phyloP scores from a whole-genome alignment of 257 asterid genomes.

The Solanum tarapatanum region DNA sequence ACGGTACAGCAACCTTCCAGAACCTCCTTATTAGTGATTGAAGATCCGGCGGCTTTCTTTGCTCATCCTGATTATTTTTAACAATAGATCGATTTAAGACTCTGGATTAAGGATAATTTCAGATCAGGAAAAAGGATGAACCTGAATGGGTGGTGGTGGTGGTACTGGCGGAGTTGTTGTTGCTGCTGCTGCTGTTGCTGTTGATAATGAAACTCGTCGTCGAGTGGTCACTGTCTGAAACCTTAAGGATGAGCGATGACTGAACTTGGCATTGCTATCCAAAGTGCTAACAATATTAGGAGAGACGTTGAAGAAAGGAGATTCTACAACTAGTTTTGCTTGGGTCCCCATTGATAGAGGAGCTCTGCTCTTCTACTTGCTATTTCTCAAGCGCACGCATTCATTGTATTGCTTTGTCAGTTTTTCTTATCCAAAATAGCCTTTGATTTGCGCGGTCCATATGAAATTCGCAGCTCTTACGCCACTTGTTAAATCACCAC shows the following conservation, averaged over 20 bases:
- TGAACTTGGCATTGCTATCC: background rate
- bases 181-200: background rate
- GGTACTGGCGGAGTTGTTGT: background rate
- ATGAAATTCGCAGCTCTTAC: slow-evolving; percentile 20
- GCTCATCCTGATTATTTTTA: slow-evolving; percentile 15
- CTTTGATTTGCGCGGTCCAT: background rate
- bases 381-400: background rate
- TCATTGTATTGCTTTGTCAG: background rate
- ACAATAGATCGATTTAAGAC: background rate
- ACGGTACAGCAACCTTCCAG: slow-evolving; percentile 87
- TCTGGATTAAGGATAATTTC: background rate
- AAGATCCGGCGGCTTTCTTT: slow-evolving; percentile 34
- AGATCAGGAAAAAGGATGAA: background rate
- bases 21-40: slow-evolving; percentile 45
- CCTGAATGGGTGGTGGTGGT: background rate
- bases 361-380: background rate
- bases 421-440: background rate
- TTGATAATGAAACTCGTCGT: background rate
- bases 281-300: background rate
- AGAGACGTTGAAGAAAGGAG: background rate
- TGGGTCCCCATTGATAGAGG: background rate
- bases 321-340: background rate
- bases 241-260: background rate
- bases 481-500: background rate
- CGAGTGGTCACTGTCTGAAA: background rate